These are phyloP conservation scores for Hepatocystis sp. DNA, from an alignment of 169 alveolate species.

Conservation along the genomic window DNA sequence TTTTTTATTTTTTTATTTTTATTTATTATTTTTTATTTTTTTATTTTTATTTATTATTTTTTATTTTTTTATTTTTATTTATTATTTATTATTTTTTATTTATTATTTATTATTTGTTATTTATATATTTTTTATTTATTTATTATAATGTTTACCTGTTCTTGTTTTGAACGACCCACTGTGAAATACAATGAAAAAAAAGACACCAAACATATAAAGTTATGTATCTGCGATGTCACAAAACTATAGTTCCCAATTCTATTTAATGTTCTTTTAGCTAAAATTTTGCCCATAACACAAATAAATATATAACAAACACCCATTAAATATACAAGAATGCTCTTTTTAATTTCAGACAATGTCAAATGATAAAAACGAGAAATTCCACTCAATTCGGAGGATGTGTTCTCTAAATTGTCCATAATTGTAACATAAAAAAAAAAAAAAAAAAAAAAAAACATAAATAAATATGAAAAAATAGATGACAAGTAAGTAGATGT, in stretches of 20 bases:
- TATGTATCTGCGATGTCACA: slow-evolving; percentile 48
- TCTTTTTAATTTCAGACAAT: slow-evolving; percentile 5
- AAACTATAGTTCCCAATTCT: slow-evolving; percentile 54
- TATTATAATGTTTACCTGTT: neutral
- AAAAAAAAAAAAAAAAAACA: neutral
- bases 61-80: no score
- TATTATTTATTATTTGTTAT: no score
- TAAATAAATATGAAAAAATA: neutral
- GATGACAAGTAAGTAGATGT: neutral
- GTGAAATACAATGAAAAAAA: slow-evolving; percentile 12
- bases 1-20: no score
- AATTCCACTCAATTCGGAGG: neutral
- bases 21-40: no score
- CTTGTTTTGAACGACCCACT: neutral
- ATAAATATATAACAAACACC: slow-evolving; percentile 22
- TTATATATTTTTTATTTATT: neutral
- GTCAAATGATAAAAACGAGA: neutral
- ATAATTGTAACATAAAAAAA: neutral
- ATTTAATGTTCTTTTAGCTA: slow-evolving; percentile 54
- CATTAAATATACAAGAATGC: slow-evolving; percentile 6
- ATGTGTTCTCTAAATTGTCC: neutral
- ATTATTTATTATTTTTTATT: no score
- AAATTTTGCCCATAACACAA: slow-evolving; percentile 54
- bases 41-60: no score
- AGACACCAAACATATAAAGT: slow-evolving; percentile 18